Evolutionary conservation across 1,284 basidiomycete species (phyloP), one percentile per base, ranked within the genome.

Genomic region (Cutaneotrichosporon spelunceum): DNA sequence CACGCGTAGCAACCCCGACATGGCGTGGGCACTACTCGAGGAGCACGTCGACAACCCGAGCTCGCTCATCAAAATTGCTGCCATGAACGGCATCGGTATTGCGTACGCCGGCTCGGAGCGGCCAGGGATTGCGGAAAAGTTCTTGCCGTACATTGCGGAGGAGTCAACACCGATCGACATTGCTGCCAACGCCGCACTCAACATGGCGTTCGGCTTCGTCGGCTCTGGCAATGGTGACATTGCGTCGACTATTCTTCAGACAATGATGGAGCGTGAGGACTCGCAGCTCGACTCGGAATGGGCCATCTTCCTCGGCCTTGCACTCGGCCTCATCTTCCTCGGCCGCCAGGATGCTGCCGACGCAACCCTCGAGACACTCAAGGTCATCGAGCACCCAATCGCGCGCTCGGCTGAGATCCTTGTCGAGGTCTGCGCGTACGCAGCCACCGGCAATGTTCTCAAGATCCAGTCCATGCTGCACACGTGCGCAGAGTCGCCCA

Each of bases 141-240:
- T 97, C 24, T 78, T 93, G n/a, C 91, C 91, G 0, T 83, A 87
- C 52, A 84, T 95, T 29, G 85, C 85, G 9, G 94, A 97, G 70
- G 91, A 94, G 53, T 79, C 81, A 16, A 81, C 87, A 47, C 87
- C 90, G 36, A 97, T 95, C 86, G 93, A 99, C 77, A 87, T 99
- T 27, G 88, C 88, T 0, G 86, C 90, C 45, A 83, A 97, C 65
- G 87, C 93, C 23, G 87, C 93, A 0, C 83, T 99, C 24, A 86
- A 94, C 0, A 84, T 98, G 21, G 95, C 95, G 2, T 95, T 98
- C 78, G 88, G 98, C 62, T 98, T 93, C 75, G 93, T 95, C 36
- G 96, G 95, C 26, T 93, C 92, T 70, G 91, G 89, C 58, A 90
- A 98, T 72, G 95, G 93, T 23, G 96, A 99, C 69, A 88, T 97